A percentile compares a stretch with the other conserved stretches of the same genome.
These are phyloP conservation scores for Leucosporidium yakuticum DNA, from an alignment of 768 basidiomycete species.

Conservation along the genomic window DNA sequence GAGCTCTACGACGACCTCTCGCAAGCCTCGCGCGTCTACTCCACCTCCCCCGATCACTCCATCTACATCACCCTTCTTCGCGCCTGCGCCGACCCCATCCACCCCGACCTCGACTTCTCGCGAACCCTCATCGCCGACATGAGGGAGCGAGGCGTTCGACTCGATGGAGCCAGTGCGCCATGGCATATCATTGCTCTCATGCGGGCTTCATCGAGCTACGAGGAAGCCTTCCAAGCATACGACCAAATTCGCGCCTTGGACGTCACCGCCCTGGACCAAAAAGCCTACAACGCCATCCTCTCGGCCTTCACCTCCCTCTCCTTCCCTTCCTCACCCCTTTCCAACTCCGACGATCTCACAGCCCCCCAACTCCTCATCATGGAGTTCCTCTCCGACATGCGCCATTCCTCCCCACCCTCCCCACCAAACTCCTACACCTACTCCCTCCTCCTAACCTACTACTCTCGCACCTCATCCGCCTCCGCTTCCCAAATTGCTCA, in stretches of 20 bases:
- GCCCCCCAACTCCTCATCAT: conserved; percentile 54
- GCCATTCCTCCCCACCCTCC: conserved; percentile 15
- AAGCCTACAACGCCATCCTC: conserved; percentile 41
- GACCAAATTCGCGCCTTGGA: conserved; percentile 43
- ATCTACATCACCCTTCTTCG: conserved; percentile 28
- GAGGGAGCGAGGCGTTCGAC: conserved; percentile 52
- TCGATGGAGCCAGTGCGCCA: conserved; percentile 49
- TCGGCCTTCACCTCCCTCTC: conserved; percentile 56
- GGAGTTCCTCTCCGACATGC: conserved; percentile 39
- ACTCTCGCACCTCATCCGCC: conserved; percentile 33
- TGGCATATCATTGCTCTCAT: conserved; percentile 62
- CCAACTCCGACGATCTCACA: conserved; percentile 50
- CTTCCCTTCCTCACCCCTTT: conserved; percentile 56
- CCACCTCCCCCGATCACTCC: conserved; percentile 15
- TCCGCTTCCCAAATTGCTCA: conserved; percentile 51
- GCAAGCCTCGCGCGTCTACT: neutral
- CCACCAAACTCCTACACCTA: conserved; percentile 22
- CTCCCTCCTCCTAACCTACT: conserved; percentile 32
- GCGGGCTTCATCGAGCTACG: conserved; percentile 53
- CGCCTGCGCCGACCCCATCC: conserved; percentile 28
- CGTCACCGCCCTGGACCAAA: conserved; percentile 20
- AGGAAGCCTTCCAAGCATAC: conserved; percentile 63
- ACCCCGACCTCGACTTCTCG: conserved; percentile 29
- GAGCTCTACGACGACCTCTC: conserved; percentile 33
- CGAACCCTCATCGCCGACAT: conserved; percentile 59